Percentiles rank a stretch among this genome's conserved stretches.
Conservation (phyloP, 805 yeast species). For the Lipomyces sp. region DNA sequence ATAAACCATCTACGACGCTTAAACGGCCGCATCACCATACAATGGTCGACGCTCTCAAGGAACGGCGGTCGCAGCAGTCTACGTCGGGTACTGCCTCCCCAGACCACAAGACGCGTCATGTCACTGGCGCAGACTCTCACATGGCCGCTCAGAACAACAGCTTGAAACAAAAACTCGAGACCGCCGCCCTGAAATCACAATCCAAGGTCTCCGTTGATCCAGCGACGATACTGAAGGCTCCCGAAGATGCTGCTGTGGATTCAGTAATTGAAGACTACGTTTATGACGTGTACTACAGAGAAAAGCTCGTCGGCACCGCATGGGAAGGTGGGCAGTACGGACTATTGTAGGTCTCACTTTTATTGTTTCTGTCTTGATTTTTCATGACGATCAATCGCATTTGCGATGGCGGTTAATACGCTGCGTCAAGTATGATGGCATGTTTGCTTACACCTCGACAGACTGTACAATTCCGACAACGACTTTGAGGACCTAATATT, state of each 20-base stretch:
- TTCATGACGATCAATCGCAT: not conserved
- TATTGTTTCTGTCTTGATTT: not conserved
- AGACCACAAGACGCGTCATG: constrained; percentile 14
- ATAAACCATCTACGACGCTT: constrained; percentile 11
- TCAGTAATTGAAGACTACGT: constrained; percentile 70
- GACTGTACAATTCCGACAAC: constrained; percentile 23
- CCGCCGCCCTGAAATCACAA: constrained; percentile 13
- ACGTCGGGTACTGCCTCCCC: constrained; percentile 22
- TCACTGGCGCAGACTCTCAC: constrained; percentile 14
- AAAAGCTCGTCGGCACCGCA: constrained; percentile 47
- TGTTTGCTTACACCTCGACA: constrained; percentile 5
- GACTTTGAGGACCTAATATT: constrained; percentile 28
- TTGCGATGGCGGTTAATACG: not conserved
- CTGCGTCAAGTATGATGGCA: not conserved
- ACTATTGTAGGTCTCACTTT: constrained; percentile 32
- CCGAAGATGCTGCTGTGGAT: constrained; percentile 30
- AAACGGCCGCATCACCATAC: constrained; percentile 24
- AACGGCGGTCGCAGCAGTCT: not conserved
- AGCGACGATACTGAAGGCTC: not conserved
- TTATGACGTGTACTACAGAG: constrained; percentile 83
- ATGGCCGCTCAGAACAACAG: constrained; percentile 4
- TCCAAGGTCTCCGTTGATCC: constrained; percentile 15
- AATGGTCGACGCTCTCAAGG: not conserved
- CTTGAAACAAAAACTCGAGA: not conserved
- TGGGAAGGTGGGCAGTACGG: constrained; percentile 37